A percentile compares a stretch with the other conserved stretches of the same genome.
Evolutionary conservation across 2,329 filamentous ascomycete genomes (phyloP).

Genomic region (Alternaria tenuissima): DNA sequence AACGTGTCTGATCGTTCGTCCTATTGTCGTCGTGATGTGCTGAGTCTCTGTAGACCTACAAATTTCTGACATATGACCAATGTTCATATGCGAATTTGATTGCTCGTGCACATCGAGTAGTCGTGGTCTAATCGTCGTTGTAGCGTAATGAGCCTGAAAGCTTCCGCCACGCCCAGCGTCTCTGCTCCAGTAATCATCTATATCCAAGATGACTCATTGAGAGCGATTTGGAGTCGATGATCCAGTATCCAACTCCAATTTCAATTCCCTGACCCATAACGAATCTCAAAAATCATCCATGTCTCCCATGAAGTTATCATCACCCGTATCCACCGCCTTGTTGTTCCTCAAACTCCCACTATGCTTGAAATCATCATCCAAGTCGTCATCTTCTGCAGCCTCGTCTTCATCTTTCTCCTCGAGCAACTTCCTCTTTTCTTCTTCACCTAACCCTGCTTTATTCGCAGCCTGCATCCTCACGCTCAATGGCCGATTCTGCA

Average conservation of each 20-base stretch:
- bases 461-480: slow-evolving; percentile 48
- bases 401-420: slow-evolving; percentile 17
- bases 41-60: background rate
- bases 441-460: slow-evolving; percentile 36
- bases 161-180: background rate
- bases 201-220: background rate
- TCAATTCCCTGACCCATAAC: background rate
- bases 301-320: slow-evolving; percentile 33
- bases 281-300: slow-evolving; percentile 45
- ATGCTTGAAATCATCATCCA: background rate
- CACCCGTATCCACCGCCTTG: background rate
- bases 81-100: background rate
- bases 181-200: background rate
- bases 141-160: background rate
- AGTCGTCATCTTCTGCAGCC: slow-evolving; percentile 7
- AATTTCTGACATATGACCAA: background rate
- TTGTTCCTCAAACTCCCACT: background rate
- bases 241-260: background rate
- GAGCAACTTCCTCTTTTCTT: slow-evolving; percentile 33
- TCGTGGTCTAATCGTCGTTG: background rate
- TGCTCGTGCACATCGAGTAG: background rate
- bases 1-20: background rate
- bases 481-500: slow-evolving; percentile 46
- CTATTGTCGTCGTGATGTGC: background rate
- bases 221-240: background rate